Evolutionary conservation across 2,329 filamentous ascomycete genomes (phyloP).

Genomic region (Exophiala calicioides): DNA sequence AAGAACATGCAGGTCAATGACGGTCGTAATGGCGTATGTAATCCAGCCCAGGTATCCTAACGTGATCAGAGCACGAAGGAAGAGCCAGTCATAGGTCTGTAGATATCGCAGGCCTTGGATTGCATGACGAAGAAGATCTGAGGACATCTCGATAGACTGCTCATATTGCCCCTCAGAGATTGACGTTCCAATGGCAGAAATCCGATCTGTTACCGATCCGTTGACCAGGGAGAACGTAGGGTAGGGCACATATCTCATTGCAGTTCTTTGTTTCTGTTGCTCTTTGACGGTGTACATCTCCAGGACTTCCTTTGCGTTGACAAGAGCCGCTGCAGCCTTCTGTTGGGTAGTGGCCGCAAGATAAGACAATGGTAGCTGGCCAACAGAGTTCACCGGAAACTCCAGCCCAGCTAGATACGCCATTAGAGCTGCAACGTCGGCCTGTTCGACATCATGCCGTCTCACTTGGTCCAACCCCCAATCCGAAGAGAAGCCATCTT

Average conservation of each 20-base stretch:
- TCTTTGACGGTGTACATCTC: slow-evolving; percentile 98
- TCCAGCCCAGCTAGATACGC: slow-evolving; percentile 83
- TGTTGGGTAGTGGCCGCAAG: slow-evolving; percentile 69
- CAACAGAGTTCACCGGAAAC: slow-evolving; percentile 95
- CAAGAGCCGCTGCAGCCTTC: slow-evolving; percentile 80
- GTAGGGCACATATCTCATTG: slow-evolving; percentile 78
- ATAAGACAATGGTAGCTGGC: slow-evolving; percentile 83
- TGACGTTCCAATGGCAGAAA: slow-evolving; percentile 66
- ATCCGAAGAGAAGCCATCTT: slow-evolving; percentile 81
- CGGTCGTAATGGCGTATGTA: slow-evolving; percentile 83
- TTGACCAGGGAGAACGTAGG: slow-evolving; percentile 65
- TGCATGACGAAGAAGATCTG: slow-evolving; percentile 72
- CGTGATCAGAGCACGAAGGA: slow-evolving; percentile 84
- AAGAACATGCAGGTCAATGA: slow-evolving; percentile 84
- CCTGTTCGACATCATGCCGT: slow-evolving; percentile 89
- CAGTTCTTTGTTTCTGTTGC: slow-evolving; percentile 71
- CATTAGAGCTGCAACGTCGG: slow-evolving; percentile 94
- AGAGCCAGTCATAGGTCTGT: slow-evolving; percentile 98
- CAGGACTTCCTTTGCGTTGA: slow-evolving; percentile 82
- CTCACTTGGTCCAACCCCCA: slow-evolving; percentile 80
- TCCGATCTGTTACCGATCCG: slow-evolving; percentile 65
- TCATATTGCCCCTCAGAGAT: slow-evolving; percentile 69
- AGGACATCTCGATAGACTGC: slow-evolving; percentile 76
- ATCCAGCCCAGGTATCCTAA: slow-evolving; percentile 95
- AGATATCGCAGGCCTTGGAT: slow-evolving; percentile 87